phyloP scores from a whole-genome alignment of 371 early-diverging fungal species.

The Syncephalastrum sp. region DNA sequence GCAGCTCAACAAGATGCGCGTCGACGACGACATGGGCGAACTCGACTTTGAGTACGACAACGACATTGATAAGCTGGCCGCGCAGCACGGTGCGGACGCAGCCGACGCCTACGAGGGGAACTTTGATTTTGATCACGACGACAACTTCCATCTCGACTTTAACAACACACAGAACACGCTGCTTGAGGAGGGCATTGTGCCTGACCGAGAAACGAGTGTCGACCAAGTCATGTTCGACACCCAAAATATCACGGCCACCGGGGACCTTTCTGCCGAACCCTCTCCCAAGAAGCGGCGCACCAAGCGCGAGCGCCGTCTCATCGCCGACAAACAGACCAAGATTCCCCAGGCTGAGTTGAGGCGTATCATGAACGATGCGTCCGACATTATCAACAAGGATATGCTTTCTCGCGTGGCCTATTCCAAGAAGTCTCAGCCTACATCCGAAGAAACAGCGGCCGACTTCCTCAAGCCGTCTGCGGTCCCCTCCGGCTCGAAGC shows the following conservation, averaged over 20 bases:
- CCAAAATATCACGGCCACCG: slow-evolving; percentile 11
- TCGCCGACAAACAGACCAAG: slow-evolving; percentile 71
- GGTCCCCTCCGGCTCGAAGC: not conserved
- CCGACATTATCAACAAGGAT: slow-evolving; percentile 32
- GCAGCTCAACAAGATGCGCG: slow-evolving; percentile 43
- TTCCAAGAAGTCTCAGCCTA: not conserved
- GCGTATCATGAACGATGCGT: slow-evolving; percentile 50
- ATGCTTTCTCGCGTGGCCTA: slow-evolving; percentile 5
- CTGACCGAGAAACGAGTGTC: slow-evolving; percentile 12
- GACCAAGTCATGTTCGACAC: slow-evolving; percentile 27
- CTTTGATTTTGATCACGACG: slow-evolving; percentile 58
- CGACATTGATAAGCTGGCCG: slow-evolving; percentile 6
- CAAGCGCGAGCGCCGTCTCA: slow-evolving; percentile 52
- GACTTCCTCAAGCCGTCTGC: not conserved
- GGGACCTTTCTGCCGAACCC: slow-evolving; percentile 7
- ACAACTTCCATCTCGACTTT: slow-evolving; percentile 18
- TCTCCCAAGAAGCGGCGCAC: slow-evolving; percentile 9
- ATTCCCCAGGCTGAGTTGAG: slow-evolving; percentile 58
- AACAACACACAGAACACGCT: slow-evolving; percentile 21
- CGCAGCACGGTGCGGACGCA: slow-evolving; percentile 9
- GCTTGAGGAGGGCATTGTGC: slow-evolving; percentile 32
- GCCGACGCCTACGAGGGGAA: slow-evolving; percentile 24
- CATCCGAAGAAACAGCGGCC: not conserved
- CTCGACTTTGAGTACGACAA: slow-evolving; percentile 2
- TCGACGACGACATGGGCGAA: slow-evolving; percentile 41